A percentile compares a stretch with the other conserved stretches of the same genome.
These are phyloP conservation scores for Yamadazyma dendronema DNA, from an alignment of 1,139 yeast species.

Conservation along the genomic window DNA sequence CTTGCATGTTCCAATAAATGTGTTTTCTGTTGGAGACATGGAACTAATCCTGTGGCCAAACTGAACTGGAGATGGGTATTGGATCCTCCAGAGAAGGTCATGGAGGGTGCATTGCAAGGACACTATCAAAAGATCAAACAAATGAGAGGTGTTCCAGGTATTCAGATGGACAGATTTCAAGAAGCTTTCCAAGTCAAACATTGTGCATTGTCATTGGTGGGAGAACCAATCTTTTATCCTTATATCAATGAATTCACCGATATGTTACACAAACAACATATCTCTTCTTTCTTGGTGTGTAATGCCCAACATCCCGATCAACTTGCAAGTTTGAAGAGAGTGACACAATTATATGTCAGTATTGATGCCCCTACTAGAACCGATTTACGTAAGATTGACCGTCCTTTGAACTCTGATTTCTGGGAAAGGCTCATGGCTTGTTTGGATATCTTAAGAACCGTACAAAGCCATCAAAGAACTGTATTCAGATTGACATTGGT, in stretches of 20 bases:
- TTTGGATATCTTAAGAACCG: slow-evolving; percentile 71
- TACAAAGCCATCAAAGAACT: slow-evolving; percentile 79
- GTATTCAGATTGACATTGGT: slow-evolving; percentile 89
- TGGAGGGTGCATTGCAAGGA: slow-evolving; percentile 84
- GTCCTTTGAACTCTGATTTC: slow-evolving; percentile 86
- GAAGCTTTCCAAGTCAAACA: slow-evolving; percentile 88
- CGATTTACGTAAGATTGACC: slow-evolving; percentile 77
- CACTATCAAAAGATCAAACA: slow-evolving; percentile 91
- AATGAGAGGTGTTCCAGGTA: slow-evolving; percentile 95
- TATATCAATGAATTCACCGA: slow-evolving; percentile 81
- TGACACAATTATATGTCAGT: slow-evolving; percentile 87
- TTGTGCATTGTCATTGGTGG: slow-evolving; percentile 89
- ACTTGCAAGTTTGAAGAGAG: slow-evolving; percentile 63
- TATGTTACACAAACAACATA: slow-evolving; percentile 73
- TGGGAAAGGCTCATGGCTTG: slow-evolving; percentile 88
- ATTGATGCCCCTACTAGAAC: slow-evolving; percentile 88
- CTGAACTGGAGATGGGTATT: slow-evolving; percentile 93
- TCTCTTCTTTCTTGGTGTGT: slow-evolving; percentile 86
- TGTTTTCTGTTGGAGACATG: slow-evolving; percentile 97
- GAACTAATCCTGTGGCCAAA: slow-evolving; percentile 95
- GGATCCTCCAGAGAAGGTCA: slow-evolving; percentile 80
- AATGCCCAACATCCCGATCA: slow-evolving; percentile 95
- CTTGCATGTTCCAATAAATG: slow-evolving; percentile 92
- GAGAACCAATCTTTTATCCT: slow-evolving; percentile 93
- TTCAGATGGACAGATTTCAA: slow-evolving; percentile 82